phyloP scores from a whole-genome alignment of 106 monocot species.

The Dactylorhiza incarnata region DNA sequence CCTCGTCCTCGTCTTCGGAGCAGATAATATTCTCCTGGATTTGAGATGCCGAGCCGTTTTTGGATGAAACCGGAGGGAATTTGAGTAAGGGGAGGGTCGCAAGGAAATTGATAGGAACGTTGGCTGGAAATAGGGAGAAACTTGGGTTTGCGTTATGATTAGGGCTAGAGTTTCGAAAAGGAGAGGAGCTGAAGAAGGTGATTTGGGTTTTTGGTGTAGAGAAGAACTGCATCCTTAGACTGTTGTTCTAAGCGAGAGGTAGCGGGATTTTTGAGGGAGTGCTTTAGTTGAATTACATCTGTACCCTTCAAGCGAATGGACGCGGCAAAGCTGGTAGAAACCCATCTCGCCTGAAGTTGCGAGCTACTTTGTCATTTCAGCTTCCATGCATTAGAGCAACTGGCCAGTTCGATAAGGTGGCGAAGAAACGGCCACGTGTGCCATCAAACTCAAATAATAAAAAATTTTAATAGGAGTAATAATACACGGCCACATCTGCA shows the following conservation, averaged over 20 bases:
- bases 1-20: slow-evolving; percentile 13
- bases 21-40: slow-evolving; percentile 16
- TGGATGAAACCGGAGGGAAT: slow-evolving; percentile 14
- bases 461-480: no score
- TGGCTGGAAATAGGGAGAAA: slow-evolving; percentile 9
- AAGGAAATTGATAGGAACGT: slow-evolving; percentile 16
- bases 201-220: slow-evolving; percentile 10
- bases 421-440: neutral
- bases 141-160: slow-evolving; percentile 20
- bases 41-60: neutral
- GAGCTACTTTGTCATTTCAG: no score
- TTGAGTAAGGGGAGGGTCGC: slow-evolving; percentile 8
- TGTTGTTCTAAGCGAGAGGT: neutral
- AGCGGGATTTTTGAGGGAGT: neutral
- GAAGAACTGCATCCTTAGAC: slow-evolving; percentile 1
- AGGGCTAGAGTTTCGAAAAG: slow-evolving; percentile 10
- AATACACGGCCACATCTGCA: no score
- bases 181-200: neutral
- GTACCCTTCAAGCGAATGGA: neutral
- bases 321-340: no score
- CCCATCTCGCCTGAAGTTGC: no score
- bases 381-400: no score
- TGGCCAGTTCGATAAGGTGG: neutral
- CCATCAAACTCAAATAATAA: neutral
- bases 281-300: neutral